Evolutionary conservation across 2,329 filamentous ascomycete genomes (phyloP).

Genomic region (Tolypocladium album): DNA sequence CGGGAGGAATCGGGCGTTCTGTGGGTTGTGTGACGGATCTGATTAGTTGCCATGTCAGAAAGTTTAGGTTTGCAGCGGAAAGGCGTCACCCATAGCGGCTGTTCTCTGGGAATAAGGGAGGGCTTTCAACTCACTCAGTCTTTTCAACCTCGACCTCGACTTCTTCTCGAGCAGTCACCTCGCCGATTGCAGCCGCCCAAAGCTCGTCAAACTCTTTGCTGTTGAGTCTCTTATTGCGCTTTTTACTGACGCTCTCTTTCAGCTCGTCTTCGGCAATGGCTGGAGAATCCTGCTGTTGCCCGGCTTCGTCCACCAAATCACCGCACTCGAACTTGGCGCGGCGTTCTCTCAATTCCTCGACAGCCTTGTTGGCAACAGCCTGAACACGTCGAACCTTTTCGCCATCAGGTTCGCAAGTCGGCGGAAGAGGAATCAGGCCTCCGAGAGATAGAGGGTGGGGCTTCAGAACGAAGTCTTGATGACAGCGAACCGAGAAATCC

Average conservation of each 20-base stretch:
- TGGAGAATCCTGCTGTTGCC: constrained; percentile 47
- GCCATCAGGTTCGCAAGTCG: constrained; percentile 89
- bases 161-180: constrained; percentile 54
- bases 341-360: constrained; percentile 76
- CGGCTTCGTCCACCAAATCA: constrained; percentile 51
- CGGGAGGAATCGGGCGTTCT: constrained; percentile 57
- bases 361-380: constrained; percentile 74
- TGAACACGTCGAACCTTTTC: constrained; percentile 83
- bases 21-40: constrained; percentile 63
- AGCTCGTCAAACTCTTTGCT: constrained; percentile 88
- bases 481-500: constrained; percentile 68
- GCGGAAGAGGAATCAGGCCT: constrained; percentile 73
- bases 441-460: constrained; percentile 74
- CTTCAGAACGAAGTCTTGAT: constrained; percentile 76
- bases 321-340: constrained; percentile 89
- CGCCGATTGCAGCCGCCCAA: constrained; percentile 63
- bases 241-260: constrained; percentile 64
- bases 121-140: constrained; percentile 39
- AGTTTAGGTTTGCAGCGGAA: constrained; percentile 9
- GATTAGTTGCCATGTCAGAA: constrained; percentile 69
- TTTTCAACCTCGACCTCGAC: constrained; percentile 33
- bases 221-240: constrained; percentile 72
- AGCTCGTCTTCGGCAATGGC: constrained; percentile 58
- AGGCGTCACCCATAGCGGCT: background rate
- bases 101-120: constrained; percentile 3